These are phyloP conservation scores for Corylus americana DNA, from an alignment of 306 rosid genomes.

Conservation along the genomic window DNA sequence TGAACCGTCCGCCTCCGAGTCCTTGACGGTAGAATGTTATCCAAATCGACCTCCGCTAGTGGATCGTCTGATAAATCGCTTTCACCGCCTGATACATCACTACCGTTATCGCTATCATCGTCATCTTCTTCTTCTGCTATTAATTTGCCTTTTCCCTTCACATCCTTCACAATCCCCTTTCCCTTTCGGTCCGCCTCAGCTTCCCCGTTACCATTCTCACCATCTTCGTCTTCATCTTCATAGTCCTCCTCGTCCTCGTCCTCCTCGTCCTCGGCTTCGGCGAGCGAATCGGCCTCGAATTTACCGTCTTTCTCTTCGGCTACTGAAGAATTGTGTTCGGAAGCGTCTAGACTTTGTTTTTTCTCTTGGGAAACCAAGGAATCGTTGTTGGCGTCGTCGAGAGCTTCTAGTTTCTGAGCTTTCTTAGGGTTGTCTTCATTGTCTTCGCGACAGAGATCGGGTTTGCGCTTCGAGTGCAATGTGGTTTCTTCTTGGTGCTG, in stretches of 20 bases:
- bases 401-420: constrained; percentile 44
- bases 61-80: constrained; percentile 89
- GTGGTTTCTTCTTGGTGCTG: constrained; percentile 46
- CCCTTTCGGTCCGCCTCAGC: constrained; percentile 68
- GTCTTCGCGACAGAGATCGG: constrained; percentile 42
- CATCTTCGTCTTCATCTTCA: constrained; percentile 13
- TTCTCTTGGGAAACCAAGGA: constrained; percentile 11
- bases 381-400: neutral
- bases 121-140: constrained; percentile 54
- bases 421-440: constrained; percentile 44
- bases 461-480: constrained; percentile 63
- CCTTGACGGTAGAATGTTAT: constrained; percentile 89
- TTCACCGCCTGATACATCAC: constrained; percentile 49
- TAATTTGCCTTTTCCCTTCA: constrained; percentile 86
- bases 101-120: constrained; percentile 46
- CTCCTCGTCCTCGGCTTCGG: constrained; percentile 4
- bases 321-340: constrained; percentile 26
- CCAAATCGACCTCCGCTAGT: constrained; percentile 85
- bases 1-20: constrained; percentile 68
- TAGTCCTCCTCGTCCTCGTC: constrained; percentile 33
- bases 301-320: constrained; percentile 23
- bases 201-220: constrained; percentile 25
- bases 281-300: constrained; percentile 24
- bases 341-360: constrained; percentile 15
- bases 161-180: constrained; percentile 59